These are phyloP conservation scores for Backusella tarrabulga DNA, from an alignment of 192 early-diverging fungal genomes.

Conservation along the genomic window DNA sequence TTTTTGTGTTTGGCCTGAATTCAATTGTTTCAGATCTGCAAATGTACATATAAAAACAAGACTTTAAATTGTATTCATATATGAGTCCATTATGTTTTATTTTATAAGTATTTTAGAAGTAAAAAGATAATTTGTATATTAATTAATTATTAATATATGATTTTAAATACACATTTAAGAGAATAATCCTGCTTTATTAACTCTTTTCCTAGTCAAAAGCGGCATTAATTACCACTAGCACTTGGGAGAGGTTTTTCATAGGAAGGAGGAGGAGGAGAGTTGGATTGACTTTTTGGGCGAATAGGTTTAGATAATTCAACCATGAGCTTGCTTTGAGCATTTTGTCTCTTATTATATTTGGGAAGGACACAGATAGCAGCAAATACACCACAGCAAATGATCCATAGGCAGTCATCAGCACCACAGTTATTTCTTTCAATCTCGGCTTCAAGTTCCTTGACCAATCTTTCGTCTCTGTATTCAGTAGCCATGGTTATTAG, in stretches of 20 bases:
- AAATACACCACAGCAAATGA: conserved; percentile 4
- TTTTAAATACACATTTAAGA: background rate
- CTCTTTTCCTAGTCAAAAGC: background rate
- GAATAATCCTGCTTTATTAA: background rate
- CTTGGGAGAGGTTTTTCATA: background rate
- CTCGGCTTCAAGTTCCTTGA: conserved; percentile 1
- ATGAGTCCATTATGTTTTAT: background rate
- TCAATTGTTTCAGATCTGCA: too few relatives aligned
- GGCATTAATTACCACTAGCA: background rate
- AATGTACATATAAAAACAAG: background rate
- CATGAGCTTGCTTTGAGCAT: background rate
- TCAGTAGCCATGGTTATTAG: background rate
- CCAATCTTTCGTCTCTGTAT: conserved; percentile 10
- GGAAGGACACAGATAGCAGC: background rate
- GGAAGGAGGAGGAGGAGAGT: background rate
- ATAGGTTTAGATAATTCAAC: background rate
- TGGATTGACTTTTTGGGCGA: background rate
- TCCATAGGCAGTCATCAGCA: background rate
- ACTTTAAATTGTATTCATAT: background rate
- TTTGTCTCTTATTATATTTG: background rate
- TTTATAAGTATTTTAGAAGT: background rate
- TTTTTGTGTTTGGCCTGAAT: too few relatives aligned
- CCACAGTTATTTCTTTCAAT: conserved; percentile 7
- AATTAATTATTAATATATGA: background rate
- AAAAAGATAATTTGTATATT: background rate